These are phyloP conservation scores for Cydonia oblonga DNA, from an alignment of 331 rosid species.

Conservation along the genomic window DNA sequence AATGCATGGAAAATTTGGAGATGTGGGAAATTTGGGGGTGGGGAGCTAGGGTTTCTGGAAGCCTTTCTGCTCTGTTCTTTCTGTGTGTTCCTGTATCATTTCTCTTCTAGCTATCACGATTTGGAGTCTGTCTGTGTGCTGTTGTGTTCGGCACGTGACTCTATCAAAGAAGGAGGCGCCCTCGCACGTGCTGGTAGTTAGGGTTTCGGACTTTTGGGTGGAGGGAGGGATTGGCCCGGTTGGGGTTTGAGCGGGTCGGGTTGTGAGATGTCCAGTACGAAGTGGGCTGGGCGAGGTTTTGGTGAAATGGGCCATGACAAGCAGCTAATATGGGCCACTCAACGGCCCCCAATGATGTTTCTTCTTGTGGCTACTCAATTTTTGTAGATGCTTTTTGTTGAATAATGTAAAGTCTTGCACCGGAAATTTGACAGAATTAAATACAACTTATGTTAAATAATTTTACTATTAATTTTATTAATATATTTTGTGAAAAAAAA, in stretches of 20 bases:
- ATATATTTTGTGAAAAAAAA: too few species aligned
- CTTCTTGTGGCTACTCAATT: background rate
- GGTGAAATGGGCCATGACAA: background rate
- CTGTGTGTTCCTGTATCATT: background rate
- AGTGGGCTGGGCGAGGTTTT: background rate
- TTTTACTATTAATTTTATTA: too few species aligned
- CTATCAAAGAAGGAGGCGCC: slow-evolving; percentile 21
- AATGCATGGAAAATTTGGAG: slow-evolving; percentile 12
- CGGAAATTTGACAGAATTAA: too few species aligned
- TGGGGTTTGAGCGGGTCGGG: background rate
- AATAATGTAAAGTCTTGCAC: too few species aligned
- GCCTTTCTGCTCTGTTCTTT: background rate
- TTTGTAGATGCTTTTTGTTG: too few species aligned
- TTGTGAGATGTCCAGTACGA: background rate
- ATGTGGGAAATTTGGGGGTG: background rate
- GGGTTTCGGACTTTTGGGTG: slow-evolving; percentile 8
- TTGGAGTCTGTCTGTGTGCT: slow-evolving; percentile 16
- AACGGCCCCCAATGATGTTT: background rate
- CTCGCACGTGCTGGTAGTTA: slow-evolving; percentile 44
- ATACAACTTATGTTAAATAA: too few species aligned
- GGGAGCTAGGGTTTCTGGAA: slow-evolving; percentile 41
- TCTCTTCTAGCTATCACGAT: slow-evolving; percentile 2
- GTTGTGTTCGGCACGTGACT: slow-evolving; percentile 54
- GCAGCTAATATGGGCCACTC: background rate
- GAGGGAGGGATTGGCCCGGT: background rate